Evolutionary conservation across 148 eudicot genomes (phyloP).

Genomic region (Spergularia bocconei): DNA sequence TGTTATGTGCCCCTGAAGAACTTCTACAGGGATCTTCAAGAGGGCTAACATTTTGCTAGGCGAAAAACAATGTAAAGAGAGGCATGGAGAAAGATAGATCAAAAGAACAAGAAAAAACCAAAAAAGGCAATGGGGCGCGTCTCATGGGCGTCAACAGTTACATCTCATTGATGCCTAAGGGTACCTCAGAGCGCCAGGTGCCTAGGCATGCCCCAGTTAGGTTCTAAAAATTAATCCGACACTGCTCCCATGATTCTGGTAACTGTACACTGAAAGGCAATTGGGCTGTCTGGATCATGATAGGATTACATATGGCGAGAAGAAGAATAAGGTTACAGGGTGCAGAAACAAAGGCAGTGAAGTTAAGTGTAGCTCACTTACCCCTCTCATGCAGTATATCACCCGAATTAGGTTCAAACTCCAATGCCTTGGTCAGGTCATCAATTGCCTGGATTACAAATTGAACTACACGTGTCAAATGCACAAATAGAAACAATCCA

Average conservation of each 20-base stretch:
- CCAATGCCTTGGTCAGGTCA: constrained; percentile 88
- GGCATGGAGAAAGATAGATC: background rate
- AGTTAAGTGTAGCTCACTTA: constrained; percentile 31
- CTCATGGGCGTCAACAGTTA: background rate
- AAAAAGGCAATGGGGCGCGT: background rate
- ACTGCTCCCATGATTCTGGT: background rate
- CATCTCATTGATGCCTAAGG: background rate
- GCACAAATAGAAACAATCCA: background rate
- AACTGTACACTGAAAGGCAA: background rate
- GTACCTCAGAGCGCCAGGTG: background rate
- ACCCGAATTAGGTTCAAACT: constrained; percentile 80
- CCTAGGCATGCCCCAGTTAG: background rate
- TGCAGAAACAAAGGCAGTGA: background rate
- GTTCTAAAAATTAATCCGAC: background rate
- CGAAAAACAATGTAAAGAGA: background rate
- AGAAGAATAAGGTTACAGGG: background rate
- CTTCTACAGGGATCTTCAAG: background rate
- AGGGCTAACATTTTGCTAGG: background rate
- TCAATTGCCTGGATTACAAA: constrained; percentile 64
- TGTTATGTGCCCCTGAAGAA: background rate
- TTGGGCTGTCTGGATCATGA: background rate
- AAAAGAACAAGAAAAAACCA: background rate
- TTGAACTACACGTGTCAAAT: constrained; percentile 6
- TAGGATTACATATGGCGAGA: constrained; percentile 8
- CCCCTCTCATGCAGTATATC: constrained; percentile 97